Conservation (phyloP, 2,329 filamentous ascomycete genomes). For the Didymellaceae sp. region DNA sequence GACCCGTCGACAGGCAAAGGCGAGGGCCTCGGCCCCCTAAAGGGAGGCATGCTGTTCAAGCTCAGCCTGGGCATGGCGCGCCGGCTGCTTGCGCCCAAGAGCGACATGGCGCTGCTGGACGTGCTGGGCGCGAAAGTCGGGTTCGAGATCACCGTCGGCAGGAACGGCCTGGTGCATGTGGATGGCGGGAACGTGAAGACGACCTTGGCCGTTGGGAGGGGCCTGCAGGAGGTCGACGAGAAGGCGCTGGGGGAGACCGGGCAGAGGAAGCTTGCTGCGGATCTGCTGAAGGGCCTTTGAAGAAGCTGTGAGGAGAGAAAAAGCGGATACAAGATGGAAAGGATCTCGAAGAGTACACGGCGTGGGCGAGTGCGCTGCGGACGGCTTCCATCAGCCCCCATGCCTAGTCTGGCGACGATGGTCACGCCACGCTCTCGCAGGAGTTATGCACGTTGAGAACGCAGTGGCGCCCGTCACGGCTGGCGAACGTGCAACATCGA, state of each 20-base stretch:
- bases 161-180: slow-evolving; percentile 93
- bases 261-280: slow-evolving; percentile 74
- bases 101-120: slow-evolving; percentile 74
- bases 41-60: slow-evolving; percentile 84
- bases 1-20: slow-evolving; percentile 84
- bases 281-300: slow-evolving; percentile 61
- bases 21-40: slow-evolving; percentile 84
- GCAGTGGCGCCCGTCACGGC: too few relatives aligned
- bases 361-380: too few relatives aligned
- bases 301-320: too few relatives aligned
- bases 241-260: slow-evolving; percentile 66
- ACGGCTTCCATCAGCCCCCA: too few relatives aligned
- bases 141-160: slow-evolving; percentile 92
- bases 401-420: too few relatives aligned
- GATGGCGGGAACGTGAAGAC: slow-evolving; percentile 76
- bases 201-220: slow-evolving; percentile 78
- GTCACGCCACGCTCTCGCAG: too few relatives aligned
- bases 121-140: slow-evolving; percentile 81
- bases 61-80: slow-evolving; percentile 84
- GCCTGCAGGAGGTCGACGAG: slow-evolving; percentile 79
- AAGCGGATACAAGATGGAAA: too few relatives aligned
- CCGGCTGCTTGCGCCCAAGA: slow-evolving; percentile 69
- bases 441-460: too few relatives aligned
- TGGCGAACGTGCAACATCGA: too few relatives aligned
- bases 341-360: too few relatives aligned